Evolutionary conservation across 1,284 basidiomycete species (phyloP), one percentile per base, ranked within the genome.

Genomic region (Puccinia hordei): DNA sequence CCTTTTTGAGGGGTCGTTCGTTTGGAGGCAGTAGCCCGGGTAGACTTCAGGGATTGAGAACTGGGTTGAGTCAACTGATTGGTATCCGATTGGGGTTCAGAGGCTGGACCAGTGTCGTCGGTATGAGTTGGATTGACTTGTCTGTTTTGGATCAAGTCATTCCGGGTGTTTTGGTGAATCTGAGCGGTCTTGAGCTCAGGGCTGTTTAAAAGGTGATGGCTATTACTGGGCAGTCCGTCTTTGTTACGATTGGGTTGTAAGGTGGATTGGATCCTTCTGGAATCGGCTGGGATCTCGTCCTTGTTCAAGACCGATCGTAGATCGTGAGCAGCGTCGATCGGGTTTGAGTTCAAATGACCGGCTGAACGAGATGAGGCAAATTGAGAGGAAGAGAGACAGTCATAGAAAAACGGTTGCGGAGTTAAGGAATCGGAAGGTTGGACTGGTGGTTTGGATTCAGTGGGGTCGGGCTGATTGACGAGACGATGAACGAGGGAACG

Each of bases 151-250:
- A 24, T 53, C 49, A 44, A 41, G 53, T 8, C 15, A 65, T 44
- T 19, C 27, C n/a, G 65, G 19, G 44, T 15, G 51, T 10, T 68
- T 41, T n/a, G 51, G 30, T 69, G 51, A 22, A 80, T 46, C 17
- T 71, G 68, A 30, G 57, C 46, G 17, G 72, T 65, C n/a, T 80
- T 80, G 22, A 65, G 59, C 35, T 80, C 79, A 13, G 79, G 79
- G 41, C 79, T 80, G 30, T 80, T 80, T n/a, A 80, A 41, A 27
- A 80, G 79, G 65, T 80, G 79, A 66, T 80, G 79, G 41, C 79
- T 80, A 38, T 80, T 80, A 51, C 79, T 80, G 13, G 79, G 79
- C 2, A 80, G 59, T 30, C 79, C 79, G 68, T 80, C 79, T 33
- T 74, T 80, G 22, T 10, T 80, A 38, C 77, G 77, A 53, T 38